Percentiles rank a stretch among this genome's conserved stretches.
phyloP scores from a whole-genome alignment of 306 rosid genomes.

The Prunus armeniaca region DNA sequence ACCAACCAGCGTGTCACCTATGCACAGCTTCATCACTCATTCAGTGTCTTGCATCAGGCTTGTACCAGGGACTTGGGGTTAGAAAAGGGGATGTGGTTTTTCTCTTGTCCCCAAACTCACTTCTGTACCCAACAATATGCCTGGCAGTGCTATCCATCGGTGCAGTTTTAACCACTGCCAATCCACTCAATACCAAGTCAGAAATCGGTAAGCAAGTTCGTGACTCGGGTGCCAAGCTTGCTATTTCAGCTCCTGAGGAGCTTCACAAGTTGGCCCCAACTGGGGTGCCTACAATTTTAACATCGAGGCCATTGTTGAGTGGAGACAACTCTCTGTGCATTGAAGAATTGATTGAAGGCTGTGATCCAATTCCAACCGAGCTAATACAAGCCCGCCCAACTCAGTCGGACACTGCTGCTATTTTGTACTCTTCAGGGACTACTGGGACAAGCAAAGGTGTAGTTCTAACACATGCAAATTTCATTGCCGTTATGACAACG shows the following conservation, averaged over 20 bases:
- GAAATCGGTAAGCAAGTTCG: constrained; percentile 71
- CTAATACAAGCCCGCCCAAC: constrained; percentile 29
- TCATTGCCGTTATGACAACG: constrained; percentile 46
- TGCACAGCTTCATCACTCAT: constrained; percentile 53
- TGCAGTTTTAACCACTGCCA: constrained; percentile 71
- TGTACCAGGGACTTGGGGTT: constrained; percentile 61
- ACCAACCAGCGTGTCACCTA: constrained; percentile 47
- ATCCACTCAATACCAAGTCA: constrained; percentile 63
- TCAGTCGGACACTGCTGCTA: constrained; percentile 78
- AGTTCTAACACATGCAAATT: constrained; percentile 66
- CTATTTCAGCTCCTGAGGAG: constrained; percentile 68
- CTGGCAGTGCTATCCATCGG: constrained; percentile 72
- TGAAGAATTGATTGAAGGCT: constrained; percentile 66
- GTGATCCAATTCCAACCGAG: constrained; percentile 45
- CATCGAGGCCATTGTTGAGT: constrained; percentile 25
- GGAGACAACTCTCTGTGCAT: constrained; percentile 32
- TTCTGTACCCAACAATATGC: constrained; percentile 61
- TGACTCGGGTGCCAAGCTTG: constrained; percentile 69
- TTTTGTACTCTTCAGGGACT: constrained; percentile 87
- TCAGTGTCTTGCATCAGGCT: constrained; percentile 60
- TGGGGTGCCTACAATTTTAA: constrained; percentile 60
- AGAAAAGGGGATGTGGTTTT: constrained; percentile 77
- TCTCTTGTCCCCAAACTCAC: constrained; percentile 63
- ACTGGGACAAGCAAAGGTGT: constrained; percentile 89
- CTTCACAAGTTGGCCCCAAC: constrained; percentile 54